phyloP scores from a whole-genome alignment of 1,139 yeast species.

The Hansenula sp. region DNA sequence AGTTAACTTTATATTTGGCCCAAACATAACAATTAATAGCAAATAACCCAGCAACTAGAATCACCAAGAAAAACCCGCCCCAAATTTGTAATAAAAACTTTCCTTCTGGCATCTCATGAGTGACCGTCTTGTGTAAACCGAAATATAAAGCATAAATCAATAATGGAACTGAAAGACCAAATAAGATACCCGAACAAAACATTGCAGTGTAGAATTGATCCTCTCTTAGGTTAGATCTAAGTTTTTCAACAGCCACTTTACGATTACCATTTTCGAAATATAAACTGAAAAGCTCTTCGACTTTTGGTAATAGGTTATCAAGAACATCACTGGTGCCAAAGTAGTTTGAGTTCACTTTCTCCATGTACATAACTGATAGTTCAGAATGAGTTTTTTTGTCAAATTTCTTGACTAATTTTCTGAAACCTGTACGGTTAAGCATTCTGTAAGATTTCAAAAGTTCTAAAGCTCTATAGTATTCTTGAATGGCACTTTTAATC shows the following conservation, averaged over 20 bases:
- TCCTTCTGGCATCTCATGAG: constrained; percentile 45
- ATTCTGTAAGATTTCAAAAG: constrained; percentile 72
- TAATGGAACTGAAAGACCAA: constrained; percentile 70
- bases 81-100: constrained; percentile 72
- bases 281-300: constrained; percentile 65
- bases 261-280: constrained; percentile 72
- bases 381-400: constrained; percentile 65
- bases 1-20: constrained; percentile 74
- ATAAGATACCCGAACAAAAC: constrained; percentile 56
- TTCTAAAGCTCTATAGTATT: constrained; percentile 76
- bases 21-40: constrained; percentile 70
- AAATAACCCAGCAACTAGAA: constrained; percentile 58
- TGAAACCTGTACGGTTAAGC: constrained; percentile 80
- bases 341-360: constrained; percentile 47
- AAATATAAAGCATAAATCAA: constrained; percentile 29
- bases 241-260: constrained; percentile 71
- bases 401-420: constrained; percentile 84
- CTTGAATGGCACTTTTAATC: constrained; percentile 72
- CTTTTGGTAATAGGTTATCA: constrained; percentile 56
- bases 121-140: constrained; percentile 26
- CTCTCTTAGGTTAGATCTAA: constrained; percentile 45
- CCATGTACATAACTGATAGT: constrained; percentile 54
- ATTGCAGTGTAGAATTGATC: constrained; percentile 39
- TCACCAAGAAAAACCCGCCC: constrained; percentile 81
- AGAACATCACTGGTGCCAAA: constrained; percentile 64